Conservation (phyloP, 345 rosid genomes). For the Populus deltoides region DNA sequence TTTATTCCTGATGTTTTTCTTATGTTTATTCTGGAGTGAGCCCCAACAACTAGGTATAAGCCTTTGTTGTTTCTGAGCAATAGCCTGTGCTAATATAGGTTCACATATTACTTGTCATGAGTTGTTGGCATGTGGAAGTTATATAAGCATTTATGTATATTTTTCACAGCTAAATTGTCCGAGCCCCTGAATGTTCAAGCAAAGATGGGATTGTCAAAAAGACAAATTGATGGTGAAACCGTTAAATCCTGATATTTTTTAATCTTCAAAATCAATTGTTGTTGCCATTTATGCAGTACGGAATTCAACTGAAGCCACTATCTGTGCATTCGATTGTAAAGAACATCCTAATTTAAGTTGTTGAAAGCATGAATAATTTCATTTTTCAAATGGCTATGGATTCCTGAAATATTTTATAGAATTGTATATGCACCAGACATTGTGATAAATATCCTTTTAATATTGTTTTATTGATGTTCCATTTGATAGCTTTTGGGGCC, state of each 20-base stretch:
- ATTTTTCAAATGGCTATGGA: background rate
- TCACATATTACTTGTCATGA: background rate
- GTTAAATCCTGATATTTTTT: background rate
- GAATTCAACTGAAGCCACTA: background rate
- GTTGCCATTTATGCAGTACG: background rate
- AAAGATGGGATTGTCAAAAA: background rate
- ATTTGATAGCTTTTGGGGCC: slow-evolving; percentile 71
- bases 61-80: background rate
- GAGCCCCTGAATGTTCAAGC: background rate
- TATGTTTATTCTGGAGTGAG: background rate
- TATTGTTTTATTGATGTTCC: background rate
- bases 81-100: background rate
- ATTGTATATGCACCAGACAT: background rate
- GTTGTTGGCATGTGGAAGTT: background rate
- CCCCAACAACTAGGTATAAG: background rate
- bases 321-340: background rate
- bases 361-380: background rate
- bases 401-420: background rate
- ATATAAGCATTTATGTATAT: background rate
- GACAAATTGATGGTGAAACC: background rate
- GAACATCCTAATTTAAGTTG: background rate
- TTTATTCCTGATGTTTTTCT: background rate
- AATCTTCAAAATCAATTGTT: background rate
- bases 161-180: background rate
- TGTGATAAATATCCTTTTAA: background rate